Percentiles rank a stretch among this genome's conserved stretches.
phyloP scores from a whole-genome alignment of 2,329 filamentous ascomycete species.

The Fusarium sp. region DNA sequence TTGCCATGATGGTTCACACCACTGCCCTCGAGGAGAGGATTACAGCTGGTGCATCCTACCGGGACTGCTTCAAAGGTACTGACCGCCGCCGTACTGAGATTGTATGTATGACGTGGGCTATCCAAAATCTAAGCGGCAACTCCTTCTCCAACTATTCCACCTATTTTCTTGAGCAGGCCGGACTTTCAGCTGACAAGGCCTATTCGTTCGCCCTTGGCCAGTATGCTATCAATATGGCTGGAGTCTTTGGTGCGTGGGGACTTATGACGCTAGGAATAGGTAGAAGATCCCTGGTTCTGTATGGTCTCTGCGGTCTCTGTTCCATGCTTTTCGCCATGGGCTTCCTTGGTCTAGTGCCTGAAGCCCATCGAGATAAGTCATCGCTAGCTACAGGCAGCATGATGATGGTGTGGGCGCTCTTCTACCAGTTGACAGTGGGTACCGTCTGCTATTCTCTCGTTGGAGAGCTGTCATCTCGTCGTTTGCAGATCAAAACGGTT shows the following conservation, averaged over 20 bases:
- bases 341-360: slow-evolving; percentile 79
- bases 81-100: slow-evolving; percentile 81
- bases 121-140: slow-evolving; percentile 70
- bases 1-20: slow-evolving; percentile 93
- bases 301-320: slow-evolving; percentile 77
- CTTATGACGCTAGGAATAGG: slow-evolving; percentile 80
- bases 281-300: slow-evolving; percentile 78
- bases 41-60: slow-evolving; percentile 76
- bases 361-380: slow-evolving; percentile 63
- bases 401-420: slow-evolving; percentile 83
- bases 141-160: slow-evolving; percentile 73
- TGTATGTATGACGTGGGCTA: slow-evolving; percentile 70
- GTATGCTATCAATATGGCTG: slow-evolving; percentile 78
- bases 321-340: slow-evolving; percentile 83
- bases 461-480: slow-evolving; percentile 80
- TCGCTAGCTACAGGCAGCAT: slow-evolving; percentile 84
- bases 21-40: slow-evolving; percentile 81
- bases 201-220: slow-evolving; percentile 71
- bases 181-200: slow-evolving; percentile 59
- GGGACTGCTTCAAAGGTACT: slow-evolving; percentile 84
- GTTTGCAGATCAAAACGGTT: slow-evolving; percentile 90
- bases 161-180: slow-evolving; percentile 69
- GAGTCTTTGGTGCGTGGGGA: slow-evolving; percentile 83
- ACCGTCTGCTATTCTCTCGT: slow-evolving; percentile 92
- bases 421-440: slow-evolving; percentile 87